Evolutionary conservation across 2,329 filamentous ascomycete genomes (phyloP).

Genomic region (Fusarium ambrosium): DNA sequence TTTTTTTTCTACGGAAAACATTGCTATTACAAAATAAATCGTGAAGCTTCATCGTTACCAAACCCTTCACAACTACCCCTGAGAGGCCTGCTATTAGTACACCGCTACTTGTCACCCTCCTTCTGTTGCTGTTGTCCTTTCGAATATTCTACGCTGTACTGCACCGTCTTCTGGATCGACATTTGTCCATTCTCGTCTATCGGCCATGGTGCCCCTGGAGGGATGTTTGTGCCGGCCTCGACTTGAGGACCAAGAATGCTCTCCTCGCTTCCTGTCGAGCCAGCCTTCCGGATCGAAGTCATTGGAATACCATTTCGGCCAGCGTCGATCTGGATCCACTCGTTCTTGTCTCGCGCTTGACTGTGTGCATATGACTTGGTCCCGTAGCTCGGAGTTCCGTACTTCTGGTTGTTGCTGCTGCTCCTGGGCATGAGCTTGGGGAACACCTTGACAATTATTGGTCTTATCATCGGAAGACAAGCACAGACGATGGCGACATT

Average conservation of each 20-base stretch:
- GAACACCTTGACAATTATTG: conserved; percentile 46
- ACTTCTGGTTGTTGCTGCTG: conserved; percentile 35
- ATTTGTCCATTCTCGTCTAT: conserved; percentile 9
- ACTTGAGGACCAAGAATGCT: conserved; percentile 34
- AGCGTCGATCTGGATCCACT: conserved; percentile 43
- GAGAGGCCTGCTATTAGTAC: not conserved
- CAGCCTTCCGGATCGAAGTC: conserved; percentile 32
- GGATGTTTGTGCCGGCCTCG: conserved; percentile 16
- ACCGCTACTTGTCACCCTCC: not conserved
- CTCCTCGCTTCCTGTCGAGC: conserved; percentile 45
- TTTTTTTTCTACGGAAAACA: not conserved
- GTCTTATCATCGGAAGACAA: conserved; percentile 56
- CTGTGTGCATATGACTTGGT: conserved; percentile 37
- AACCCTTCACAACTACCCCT: not conserved
- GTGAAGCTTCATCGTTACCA: conserved; percentile 3
- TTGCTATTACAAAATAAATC: conserved; percentile 19
- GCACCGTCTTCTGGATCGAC: conserved; percentile 36
- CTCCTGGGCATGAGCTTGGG: conserved; percentile 42
- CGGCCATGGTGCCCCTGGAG: conserved; percentile 10
- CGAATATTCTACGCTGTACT: conserved; percentile 37
- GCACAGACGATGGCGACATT: conserved; percentile 56
- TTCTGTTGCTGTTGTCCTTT: not conserved
- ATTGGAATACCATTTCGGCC: conserved; percentile 37
- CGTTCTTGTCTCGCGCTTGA: conserved; percentile 35
- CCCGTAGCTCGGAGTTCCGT: conserved; percentile 29